Evolutionary conservation across 2,329 filamentous ascomycete species (phyloP).

Genomic region (Pleoardoris graminearum): DNA sequence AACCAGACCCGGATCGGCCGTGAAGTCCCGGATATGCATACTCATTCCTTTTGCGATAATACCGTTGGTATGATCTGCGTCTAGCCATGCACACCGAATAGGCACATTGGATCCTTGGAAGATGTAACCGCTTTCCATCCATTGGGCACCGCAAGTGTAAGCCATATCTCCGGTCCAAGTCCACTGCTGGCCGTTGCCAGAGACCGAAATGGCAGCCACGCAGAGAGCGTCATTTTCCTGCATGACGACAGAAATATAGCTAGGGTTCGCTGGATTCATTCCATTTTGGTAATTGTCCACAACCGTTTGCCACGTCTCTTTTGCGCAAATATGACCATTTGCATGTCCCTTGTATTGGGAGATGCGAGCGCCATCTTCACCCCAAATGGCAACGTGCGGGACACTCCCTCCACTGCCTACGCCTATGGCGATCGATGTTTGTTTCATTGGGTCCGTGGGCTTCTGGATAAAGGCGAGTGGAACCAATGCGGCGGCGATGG

Average conservation of each 20-base stretch:
- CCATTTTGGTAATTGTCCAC: no score
- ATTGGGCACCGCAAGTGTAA: conserved; percentile 9
- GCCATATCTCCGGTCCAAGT: conserved; percentile 13
- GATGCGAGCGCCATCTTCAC: no score
- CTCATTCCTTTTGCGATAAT: conserved; percentile 8
- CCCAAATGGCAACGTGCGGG: no score
- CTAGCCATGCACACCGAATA: conserved; percentile 8
- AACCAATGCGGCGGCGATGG: no score
- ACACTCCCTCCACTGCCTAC: no score
- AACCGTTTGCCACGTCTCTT: no score
- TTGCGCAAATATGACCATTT: background rate
- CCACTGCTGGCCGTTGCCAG: background rate
- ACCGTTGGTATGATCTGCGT: conserved; percentile 8
- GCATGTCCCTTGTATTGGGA: no score
- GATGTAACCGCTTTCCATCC: background rate
- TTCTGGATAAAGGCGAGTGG: no score
- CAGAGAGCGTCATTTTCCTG: conserved; percentile 8
- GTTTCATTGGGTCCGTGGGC: no score
- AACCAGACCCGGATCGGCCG: background rate
- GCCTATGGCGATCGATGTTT: no score
- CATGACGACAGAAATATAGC: conserved; percentile 9
- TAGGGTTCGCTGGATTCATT: no score
- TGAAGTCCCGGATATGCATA: conserved; percentile 11
- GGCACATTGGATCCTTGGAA: conserved; percentile 5
- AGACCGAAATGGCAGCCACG: background rate